phyloP scores from a whole-genome alignment of 2,329 filamentous ascomycete genomes.

The Pseudogymnoascus sp. region DNA sequence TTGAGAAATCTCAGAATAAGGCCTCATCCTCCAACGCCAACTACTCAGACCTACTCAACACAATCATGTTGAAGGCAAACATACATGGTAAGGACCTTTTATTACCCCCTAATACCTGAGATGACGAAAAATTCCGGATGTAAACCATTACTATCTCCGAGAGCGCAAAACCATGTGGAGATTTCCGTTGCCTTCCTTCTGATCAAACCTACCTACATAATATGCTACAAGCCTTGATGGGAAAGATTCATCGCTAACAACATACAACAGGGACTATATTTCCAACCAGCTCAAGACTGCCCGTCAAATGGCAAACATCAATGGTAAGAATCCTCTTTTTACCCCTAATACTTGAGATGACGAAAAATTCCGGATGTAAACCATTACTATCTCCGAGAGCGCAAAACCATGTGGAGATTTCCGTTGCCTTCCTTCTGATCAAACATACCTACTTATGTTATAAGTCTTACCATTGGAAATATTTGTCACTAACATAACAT shows the following conservation, averaged over 20 bases:
- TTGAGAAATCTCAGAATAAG: conserved; percentile 13
- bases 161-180: conserved; percentile 94
- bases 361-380: conserved; percentile 99
- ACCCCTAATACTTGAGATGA: conserved; percentile 50
- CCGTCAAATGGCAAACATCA: neutral
- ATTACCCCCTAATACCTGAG: conserved; percentile 26
- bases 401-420: conserved; percentile 94
- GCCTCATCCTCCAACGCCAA: neutral
- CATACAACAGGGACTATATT: neutral
- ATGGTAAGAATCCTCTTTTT: neutral
- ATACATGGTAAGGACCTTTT: neutral
- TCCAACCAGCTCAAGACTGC: neutral
- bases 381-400: conserved; percentile 72
- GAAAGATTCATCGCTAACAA: neutral
- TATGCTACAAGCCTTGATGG: conserved; percentile 12
- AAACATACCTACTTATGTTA: neutral
- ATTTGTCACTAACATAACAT: neutral
- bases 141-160: conserved; percentile 76
- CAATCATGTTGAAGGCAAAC: neutral
- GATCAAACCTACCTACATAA: conserved; percentile 40
- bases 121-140: conserved; percentile 99
- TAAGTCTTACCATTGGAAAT: neutral
- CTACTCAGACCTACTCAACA: neutral
- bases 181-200: conserved; percentile 99
- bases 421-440: conserved; percentile 99